These are phyloP conservation scores for Datisca glomerata DNA, from an alignment of 306 rosid species.

Conservation along the genomic window DNA sequence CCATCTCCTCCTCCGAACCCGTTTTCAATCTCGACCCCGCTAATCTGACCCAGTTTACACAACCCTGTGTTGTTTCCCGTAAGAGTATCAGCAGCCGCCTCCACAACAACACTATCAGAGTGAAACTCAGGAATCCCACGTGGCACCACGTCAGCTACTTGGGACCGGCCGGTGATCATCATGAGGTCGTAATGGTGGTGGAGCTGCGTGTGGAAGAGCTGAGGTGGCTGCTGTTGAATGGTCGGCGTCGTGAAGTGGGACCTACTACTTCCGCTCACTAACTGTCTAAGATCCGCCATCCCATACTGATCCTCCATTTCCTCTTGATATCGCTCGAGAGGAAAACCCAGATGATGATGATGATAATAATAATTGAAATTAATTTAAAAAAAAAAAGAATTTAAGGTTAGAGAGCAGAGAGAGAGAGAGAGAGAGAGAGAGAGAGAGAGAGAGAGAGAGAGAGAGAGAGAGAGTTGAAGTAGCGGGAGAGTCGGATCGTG, in stretches of 20 bases:
- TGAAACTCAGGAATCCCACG: conserved; percentile 29
- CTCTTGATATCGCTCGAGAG: conserved; percentile 5
- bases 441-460: conserved; percentile 14
- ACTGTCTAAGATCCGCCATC: conserved; percentile 52
- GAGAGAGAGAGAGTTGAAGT: conserved; percentile 18
- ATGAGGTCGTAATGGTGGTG: conserved; percentile 41
- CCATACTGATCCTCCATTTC: conserved; percentile 58
- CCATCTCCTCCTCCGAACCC: conserved; percentile 24
- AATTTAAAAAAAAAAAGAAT: no score
- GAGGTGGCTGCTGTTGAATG: conserved; percentile 21
- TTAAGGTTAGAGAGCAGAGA: no score
- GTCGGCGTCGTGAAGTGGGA: conserved; percentile 25
- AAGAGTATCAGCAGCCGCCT: no score
- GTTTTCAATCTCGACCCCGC: conserved; percentile 3
- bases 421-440: conserved; percentile 5
- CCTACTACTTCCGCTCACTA: conserved; percentile 30
- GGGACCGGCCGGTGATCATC: conserved; percentile 60
- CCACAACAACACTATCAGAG: not conserved
- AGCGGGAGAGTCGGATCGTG: conserved; percentile 40
- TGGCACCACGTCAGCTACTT: conserved; percentile 30
- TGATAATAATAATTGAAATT: no score
- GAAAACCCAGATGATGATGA: no score
- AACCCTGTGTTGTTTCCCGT: no score
- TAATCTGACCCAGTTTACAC: not conserved
- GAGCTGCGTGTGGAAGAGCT: conserved; percentile 40